Evolutionary conservation across 768 basidiomycete species (phyloP).

Genomic region (Fomitopsis pulvina): DNA sequence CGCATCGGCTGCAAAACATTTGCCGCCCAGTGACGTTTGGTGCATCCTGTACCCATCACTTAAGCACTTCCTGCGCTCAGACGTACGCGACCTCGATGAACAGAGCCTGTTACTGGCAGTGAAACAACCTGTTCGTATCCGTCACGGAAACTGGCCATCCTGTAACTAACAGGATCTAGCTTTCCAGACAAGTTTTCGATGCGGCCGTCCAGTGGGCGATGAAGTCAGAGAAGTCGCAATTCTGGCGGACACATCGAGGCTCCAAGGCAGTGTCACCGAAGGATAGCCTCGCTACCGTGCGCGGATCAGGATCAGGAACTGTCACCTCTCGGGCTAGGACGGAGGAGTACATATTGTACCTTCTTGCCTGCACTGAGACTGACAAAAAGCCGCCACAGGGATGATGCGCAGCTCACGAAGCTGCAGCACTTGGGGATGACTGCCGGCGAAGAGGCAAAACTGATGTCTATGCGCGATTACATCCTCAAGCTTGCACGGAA

Average conservation of each 20-base stretch:
- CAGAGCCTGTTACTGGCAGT: constrained; percentile 67
- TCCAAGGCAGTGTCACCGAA: constrained; percentile 59
- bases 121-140: constrained; percentile 63
- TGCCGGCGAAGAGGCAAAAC: constrained; percentile 71
- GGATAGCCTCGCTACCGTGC: constrained; percentile 63
- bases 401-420: constrained; percentile 68
- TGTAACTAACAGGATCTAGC: constrained; percentile 21
- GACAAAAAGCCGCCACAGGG: constrained; percentile 37
- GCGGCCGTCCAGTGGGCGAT: constrained; percentile 86
- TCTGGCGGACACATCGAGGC: constrained; percentile 62
- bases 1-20: constrained; percentile 73
- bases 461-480: constrained; percentile 86
- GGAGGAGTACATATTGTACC: constrained; percentile 59
- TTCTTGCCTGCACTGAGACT: constrained; percentile 4
- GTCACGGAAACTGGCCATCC: not conserved
- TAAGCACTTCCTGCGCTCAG: constrained; percentile 78
- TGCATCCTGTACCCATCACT: constrained; percentile 93
- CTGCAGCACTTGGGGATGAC: constrained; percentile 88
- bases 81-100: constrained; percentile 70
- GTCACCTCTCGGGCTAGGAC: constrained; percentile 48
- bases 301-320: constrained; percentile 44
- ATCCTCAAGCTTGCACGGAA: constrained; percentile 78
- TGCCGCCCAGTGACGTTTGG: constrained; percentile 90
- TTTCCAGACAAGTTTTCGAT: constrained; percentile 73
- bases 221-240: constrained; percentile 71